phyloP scores from a whole-genome alignment of 148 eudicot genomes.

The Nyssa sinensis region DNA sequence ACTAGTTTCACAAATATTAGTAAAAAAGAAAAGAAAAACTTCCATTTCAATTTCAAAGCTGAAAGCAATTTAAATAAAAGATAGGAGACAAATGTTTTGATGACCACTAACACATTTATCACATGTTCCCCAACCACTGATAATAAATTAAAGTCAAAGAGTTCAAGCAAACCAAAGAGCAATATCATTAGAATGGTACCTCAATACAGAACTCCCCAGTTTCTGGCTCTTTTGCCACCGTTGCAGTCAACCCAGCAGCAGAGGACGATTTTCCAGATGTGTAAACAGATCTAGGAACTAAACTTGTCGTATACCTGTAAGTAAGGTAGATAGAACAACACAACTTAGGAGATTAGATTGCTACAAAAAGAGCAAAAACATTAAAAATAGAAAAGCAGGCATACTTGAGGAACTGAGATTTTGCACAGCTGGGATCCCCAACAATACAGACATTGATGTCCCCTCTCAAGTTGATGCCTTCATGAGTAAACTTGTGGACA shows the following conservation, averaged over 20 bases:
- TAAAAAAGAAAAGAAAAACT: neutral
- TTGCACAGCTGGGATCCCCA: conserved; percentile 99
- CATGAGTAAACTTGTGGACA: conserved; percentile 87
- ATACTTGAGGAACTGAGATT: conserved; percentile 98
- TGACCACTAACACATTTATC: neutral
- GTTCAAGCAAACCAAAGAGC: neutral
- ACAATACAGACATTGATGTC: conserved; percentile 98
- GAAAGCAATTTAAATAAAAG: neutral
- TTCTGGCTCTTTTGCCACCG: conserved; percentile 99
- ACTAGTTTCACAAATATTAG: neutral
- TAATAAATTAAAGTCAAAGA: neutral
- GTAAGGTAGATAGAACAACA: conserved; percentile 12
- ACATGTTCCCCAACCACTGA: neutral
- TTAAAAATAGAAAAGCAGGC: neutral
- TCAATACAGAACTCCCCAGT: conserved; percentile 99
- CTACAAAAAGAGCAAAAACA: neutral
- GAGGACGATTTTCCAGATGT: conserved; percentile 99
- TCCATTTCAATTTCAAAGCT: neutral
- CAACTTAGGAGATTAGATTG: neutral
- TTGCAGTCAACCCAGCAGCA: conserved; percentile 99
- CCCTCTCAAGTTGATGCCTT: conserved; percentile 97
- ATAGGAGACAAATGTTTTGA: neutral
- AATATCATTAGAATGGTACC: conserved; percentile 37
- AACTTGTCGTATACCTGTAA: conserved; percentile 72
- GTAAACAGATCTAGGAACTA: conserved; percentile 95